phyloP scores from a whole-genome alignment of 2,329 filamentous ascomycete species.

The Gnomoniopsis sp. region DNA sequence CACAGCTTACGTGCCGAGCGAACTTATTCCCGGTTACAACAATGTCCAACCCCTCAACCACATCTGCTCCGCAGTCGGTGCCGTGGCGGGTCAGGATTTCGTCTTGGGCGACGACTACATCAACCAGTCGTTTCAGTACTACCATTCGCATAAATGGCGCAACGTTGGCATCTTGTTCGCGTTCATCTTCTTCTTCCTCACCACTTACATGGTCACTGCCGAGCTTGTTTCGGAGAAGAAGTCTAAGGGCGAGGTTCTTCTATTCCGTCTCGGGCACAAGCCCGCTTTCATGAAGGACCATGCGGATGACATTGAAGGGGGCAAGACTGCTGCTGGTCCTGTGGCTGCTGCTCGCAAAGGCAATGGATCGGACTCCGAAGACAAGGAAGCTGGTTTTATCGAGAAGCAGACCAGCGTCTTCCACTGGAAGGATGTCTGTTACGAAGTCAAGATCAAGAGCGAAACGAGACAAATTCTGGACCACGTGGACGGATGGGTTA shows the following conservation, averaged over 20 bases:
- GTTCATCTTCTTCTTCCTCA: slow-evolving; percentile 60
- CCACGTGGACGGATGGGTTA: slow-evolving; percentile 19
- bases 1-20: slow-evolving; percentile 41
- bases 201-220: slow-evolving; percentile 60
- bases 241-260: slow-evolving; percentile 72
- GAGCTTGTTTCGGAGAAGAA: slow-evolving; percentile 65
- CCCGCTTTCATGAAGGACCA: slow-evolving; percentile 56
- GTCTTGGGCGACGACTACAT: slow-evolving; percentile 61
- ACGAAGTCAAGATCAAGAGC: slow-evolving; percentile 18
- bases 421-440: slow-evolving; percentile 20
- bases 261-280: slow-evolving; percentile 69
- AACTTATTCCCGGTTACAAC: slow-evolving; percentile 32
- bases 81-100: slow-evolving; percentile 45
- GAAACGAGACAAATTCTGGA: slow-evolving; percentile 17
- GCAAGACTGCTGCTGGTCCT: slow-evolving; percentile 46
- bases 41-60: slow-evolving; percentile 35
- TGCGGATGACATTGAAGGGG: slow-evolving; percentile 58
- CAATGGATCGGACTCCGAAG: slow-evolving; percentile 29
- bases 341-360: slow-evolving; percentile 41
- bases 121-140: slow-evolving; percentile 52
- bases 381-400: slow-evolving; percentile 30
- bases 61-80: slow-evolving; percentile 59
- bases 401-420: slow-evolving; percentile 17
- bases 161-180: slow-evolving; percentile 68
- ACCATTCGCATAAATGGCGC: slow-evolving; percentile 60